Conservation (phyloP, 805 yeast genomes). For the Cyberlindnera nakhonratchasimensis region DNA sequence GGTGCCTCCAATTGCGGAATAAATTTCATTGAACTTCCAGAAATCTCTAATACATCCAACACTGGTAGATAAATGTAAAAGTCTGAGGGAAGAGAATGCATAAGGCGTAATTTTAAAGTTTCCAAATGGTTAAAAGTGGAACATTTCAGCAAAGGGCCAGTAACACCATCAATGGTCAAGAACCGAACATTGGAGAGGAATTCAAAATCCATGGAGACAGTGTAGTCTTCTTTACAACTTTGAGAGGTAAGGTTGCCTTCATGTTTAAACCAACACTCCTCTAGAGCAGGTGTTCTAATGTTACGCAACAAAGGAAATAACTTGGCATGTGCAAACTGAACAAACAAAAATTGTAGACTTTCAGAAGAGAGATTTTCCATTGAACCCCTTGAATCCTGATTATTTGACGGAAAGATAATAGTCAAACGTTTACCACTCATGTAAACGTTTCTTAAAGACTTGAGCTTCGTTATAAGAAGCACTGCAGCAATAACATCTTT, state of each 20-base stretch:
- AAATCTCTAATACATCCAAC: background rate
- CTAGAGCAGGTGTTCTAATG: background rate
- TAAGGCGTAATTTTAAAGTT: background rate
- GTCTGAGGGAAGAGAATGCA: background rate
- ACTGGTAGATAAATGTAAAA: background rate
- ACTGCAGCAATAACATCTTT: background rate
- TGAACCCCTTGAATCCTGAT: background rate
- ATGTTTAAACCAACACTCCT: background rate
- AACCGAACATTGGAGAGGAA: background rate
- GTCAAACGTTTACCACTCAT: background rate
- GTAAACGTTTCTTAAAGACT: background rate
- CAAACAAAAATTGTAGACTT: background rate
- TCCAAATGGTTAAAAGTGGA: background rate
- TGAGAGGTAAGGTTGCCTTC: background rate
- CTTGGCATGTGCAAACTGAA: background rate
- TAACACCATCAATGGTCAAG: background rate
- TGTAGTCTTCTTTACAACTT: background rate
- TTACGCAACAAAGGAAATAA: background rate
- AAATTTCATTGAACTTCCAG: background rate
- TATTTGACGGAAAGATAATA: background rate
- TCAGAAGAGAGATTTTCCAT: background rate
- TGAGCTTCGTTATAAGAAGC: constrained; percentile 1
- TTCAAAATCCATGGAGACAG: background rate
- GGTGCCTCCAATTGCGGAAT: constrained; percentile 1
- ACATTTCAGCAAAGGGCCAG: background rate